Evolutionary conservation across 73 alveolate genomes (phyloP).

Genomic region (Paramecium tetraurelia): DNA sequence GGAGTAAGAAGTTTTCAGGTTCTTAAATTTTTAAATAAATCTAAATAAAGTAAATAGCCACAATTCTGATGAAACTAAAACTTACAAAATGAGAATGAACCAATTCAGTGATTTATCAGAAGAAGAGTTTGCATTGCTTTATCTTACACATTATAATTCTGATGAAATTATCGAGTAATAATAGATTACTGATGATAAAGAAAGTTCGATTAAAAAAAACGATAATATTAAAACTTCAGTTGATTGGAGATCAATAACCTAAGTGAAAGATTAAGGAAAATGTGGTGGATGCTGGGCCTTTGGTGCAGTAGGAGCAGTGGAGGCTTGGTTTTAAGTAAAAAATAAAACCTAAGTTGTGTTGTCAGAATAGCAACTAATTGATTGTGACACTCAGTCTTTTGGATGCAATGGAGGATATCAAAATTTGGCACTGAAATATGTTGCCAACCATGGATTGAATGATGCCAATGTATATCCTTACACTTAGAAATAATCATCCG

Average conservation of each 20-base stretch:
- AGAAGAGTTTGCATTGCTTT: constrained; percentile 54
- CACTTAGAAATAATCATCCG: not conserved
- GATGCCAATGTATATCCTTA: constrained; percentile 65
- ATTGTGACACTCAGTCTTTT: constrained; percentile 49
- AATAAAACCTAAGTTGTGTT: not conserved
- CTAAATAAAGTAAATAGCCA: not conserved
- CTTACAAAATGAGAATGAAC: not conserved
- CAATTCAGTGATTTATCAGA: constrained; percentile 67
- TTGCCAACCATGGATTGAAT: constrained; percentile 14
- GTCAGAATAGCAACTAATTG: constrained; percentile 70
- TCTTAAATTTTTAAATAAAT: not conserved
- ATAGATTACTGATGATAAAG: not conserved
- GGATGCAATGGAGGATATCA: constrained; percentile 72
- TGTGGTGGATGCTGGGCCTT: constrained; percentile 76
- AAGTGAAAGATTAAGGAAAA: constrained; percentile 56
- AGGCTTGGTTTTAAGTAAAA: constrained; percentile 44
- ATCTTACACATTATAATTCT: not conserved
- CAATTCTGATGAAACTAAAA: not conserved
- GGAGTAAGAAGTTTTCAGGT: not conserved
- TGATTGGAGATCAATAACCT: not conserved
- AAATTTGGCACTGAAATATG: constrained; percentile 47
- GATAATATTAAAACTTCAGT: not conserved
- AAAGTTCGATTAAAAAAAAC: not conserved
- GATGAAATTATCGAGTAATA: not conserved
- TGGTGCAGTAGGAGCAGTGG: constrained; percentile 72